Evolutionary conservation across 1,284 basidiomycete species (phyloP).

Genomic region (Psilocybe mexicana): DNA sequence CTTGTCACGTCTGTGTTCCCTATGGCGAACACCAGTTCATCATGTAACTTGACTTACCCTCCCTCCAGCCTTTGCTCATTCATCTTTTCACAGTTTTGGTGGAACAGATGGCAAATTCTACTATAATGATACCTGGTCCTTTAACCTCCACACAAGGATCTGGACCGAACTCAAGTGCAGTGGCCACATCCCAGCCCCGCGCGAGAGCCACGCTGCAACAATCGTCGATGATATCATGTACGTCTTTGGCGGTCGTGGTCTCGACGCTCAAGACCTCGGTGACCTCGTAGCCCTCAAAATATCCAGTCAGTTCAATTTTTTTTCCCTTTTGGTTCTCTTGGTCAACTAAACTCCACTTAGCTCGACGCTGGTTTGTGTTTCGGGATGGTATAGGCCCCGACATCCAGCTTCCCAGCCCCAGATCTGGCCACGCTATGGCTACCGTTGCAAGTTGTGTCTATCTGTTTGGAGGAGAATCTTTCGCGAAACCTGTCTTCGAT

Average conservation of each 20-base stretch:
- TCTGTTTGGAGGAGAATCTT: conserved; percentile 6
- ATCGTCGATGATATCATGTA: conserved; percentile 5
- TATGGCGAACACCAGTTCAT: conserved; percentile 1
- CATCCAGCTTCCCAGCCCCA: background rate
- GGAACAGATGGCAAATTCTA: conserved; percentile 4
- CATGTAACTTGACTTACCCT: background rate
- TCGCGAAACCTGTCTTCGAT: background rate
- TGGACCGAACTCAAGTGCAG: conserved; percentile 3
- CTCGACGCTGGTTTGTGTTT: conserved; percentile 4
- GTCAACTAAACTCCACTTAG: background rate
- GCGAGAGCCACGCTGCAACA: conserved; percentile 8
- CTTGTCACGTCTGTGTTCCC: conserved; percentile 2
- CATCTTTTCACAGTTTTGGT: conserved; percentile 1
- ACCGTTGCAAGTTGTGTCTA: background rate
- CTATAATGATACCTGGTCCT: conserved; percentile 9
- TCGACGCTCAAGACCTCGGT: conserved; percentile 3
- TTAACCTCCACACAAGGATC: background rate
- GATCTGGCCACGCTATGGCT: conserved; percentile 8
- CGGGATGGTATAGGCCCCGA: background rate
- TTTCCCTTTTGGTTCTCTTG: background rate
- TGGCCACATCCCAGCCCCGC: conserved; percentile 4
- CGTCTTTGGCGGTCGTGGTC: conserved; percentile 7
- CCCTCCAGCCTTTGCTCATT: background rate
- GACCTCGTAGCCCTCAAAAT: conserved; percentile 4
- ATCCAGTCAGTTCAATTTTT: background rate